Percentiles rank a stretch among this genome's conserved stretches.
These are phyloP conservation scores for Leptographium radiaticola DNA, from an alignment of 2,329 filamentous ascomycete genomes.

Conservation along the genomic window DNA sequence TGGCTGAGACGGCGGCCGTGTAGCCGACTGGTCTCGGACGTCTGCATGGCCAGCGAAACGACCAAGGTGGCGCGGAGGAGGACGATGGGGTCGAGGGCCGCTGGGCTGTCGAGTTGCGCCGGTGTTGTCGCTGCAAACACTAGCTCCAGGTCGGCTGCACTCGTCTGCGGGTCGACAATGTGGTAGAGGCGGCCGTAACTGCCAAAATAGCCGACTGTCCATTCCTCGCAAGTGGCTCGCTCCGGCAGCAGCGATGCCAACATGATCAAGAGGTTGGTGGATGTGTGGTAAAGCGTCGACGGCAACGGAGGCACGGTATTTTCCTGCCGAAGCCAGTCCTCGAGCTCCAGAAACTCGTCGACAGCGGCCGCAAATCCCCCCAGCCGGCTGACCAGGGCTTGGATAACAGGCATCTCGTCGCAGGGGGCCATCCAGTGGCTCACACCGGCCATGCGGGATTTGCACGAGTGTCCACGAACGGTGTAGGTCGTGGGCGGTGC, in stretches of 20 bases:
- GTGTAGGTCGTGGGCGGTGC: background rate
- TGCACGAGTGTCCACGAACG: background rate
- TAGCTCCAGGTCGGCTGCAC: background rate
- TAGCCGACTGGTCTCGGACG: constrained; percentile 2
- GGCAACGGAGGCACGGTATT: background rate
- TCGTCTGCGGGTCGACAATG: background rate
- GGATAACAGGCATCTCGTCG: constrained; percentile 4
- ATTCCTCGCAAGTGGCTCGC: constrained; percentile 1
- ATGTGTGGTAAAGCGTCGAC: background rate
- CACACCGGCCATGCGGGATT: background rate
- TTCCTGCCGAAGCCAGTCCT: background rate
- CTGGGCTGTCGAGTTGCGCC: background rate
- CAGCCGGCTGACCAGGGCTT: background rate
- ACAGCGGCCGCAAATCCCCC: background rate
- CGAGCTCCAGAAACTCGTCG: background rate
- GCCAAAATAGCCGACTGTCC: constrained; percentile 1
- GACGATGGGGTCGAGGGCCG: background rate
- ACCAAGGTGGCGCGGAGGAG: constrained; percentile 1
- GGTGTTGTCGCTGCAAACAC: background rate
- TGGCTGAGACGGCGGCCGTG: constrained; percentile 4
- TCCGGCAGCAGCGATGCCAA: background rate
- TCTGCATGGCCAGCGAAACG: constrained; percentile 5
- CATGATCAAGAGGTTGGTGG: background rate
- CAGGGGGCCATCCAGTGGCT: constrained; percentile 8
- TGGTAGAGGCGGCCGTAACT: constrained; percentile 3